Base-by-base conservation (phyloP, 164 flowering plant genomes). In the Nymphaea colorata region DNA sequence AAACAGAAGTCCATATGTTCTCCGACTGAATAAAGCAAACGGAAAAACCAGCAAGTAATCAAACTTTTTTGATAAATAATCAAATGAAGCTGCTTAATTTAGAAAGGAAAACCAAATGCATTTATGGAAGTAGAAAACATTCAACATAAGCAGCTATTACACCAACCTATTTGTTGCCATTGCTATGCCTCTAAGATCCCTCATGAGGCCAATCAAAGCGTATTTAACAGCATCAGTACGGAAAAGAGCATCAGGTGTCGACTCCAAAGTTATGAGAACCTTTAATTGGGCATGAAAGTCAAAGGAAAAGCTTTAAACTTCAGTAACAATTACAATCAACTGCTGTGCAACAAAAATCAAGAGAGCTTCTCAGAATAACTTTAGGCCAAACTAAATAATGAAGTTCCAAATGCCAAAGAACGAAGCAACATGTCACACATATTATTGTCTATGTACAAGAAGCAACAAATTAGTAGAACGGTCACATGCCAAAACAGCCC, bases 91-190 rank as follows among this genome's bases (percentile, higher is more conserved):
- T 43, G 14, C 5, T 65, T 42, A 43, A 42, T 43, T 65, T 5
- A 42, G 3, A 42, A 51, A 43, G 3, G 36, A 25, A 25, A 25
- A 25, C 36, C 36, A 25, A 25, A 25, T 25, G n/a, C 6, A 17
- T 69, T 43, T 61, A 61, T 5, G 41, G 41, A 16, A 5, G 63
- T 5, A 16, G 25, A 61, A 61, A n/a, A 61, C 41, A 5, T 10
- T 61, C 0, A 61, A 16, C 63, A 61, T 5, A 6, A 61, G 5
- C 63, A 61, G 10, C 10, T 55, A 36, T 45, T 61, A 17, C 61
- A 69, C 66, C 42, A 44, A 89, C 99, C 95, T 90, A 73, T 86
- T 94, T 64, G 99, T 92, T 65, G 99, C 99, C 99, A 90, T 91
- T 53, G 94, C 82, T 78, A 95, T 86, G 51, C 99, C 99, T 79